Percentiles rank a stretch among this genome's conserved stretches.
Evolutionary conservation across 2,329 filamentous ascomycete genomes (phyloP).

Genomic region (Didymellaceae sp.): DNA sequence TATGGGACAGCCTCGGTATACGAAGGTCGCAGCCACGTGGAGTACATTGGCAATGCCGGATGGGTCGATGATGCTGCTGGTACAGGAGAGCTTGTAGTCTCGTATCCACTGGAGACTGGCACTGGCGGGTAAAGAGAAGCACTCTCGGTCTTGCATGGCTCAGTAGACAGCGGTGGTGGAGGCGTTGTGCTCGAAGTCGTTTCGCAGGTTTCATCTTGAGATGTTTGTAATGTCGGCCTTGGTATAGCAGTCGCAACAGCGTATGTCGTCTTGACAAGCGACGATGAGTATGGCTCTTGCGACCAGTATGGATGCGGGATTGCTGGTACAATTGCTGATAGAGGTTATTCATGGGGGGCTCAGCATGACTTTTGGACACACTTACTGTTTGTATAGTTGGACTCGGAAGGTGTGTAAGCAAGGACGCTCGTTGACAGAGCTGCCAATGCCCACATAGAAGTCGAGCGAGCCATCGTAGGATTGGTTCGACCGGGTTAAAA

Average conservation of each 20-base stretch:
- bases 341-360: constrained; percentile 8
- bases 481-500: constrained; percentile 1
- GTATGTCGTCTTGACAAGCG: constrained; percentile 8
- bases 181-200: constrained; percentile 6
- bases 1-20: constrained; percentile 12
- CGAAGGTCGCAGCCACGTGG: constrained; percentile 14
- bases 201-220: constrained; percentile 14
- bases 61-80: not conserved
- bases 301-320: constrained; percentile 25
- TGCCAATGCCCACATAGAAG: constrained; percentile 24
- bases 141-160: constrained; percentile 18
- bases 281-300: constrained; percentile 9
- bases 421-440: constrained; percentile 25
- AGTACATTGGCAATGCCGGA: not conserved
- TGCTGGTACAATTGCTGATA: constrained; percentile 16
- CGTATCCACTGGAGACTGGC: constrained; percentile 1
- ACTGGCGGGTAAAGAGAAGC: not conserved
- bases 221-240: constrained; percentile 3
- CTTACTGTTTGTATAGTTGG: constrained; percentile 25
- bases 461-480: constrained; percentile 26
- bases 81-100: not conserved
- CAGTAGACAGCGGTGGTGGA: constrained; percentile 5
- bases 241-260: not conserved
- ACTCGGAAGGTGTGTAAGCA: constrained; percentile 11
- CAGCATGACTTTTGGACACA: not conserved